Percentiles rank a stretch among this genome's conserved stretches.
Conservation (phyloP, 176 grass and related monocot species). For the Canna indica region DNA sequence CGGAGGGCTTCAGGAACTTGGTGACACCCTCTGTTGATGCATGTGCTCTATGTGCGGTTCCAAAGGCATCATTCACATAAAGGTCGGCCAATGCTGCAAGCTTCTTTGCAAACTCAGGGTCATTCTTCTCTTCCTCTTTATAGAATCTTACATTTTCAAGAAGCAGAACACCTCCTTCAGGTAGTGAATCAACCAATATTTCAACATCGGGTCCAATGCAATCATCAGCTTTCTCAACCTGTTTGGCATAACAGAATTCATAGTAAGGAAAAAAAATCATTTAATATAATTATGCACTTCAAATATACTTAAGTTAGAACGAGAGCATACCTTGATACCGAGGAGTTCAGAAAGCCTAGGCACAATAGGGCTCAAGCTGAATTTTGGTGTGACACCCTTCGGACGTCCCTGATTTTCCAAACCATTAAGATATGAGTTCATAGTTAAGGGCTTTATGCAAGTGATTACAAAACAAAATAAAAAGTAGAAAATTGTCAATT, state of each 20-base stretch:
- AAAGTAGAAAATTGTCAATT: neutral
- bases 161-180: conserved; percentile 51
- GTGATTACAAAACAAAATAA: neutral
- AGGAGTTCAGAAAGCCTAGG: conserved; percentile 60
- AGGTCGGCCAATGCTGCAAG: conserved; percentile 51
- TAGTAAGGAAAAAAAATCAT: neutral
- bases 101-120: conserved; percentile 65
- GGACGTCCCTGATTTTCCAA: conserved; percentile 52
- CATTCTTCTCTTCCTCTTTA: conserved; percentile 77
- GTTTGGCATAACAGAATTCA: neutral
- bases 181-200: conserved; percentile 31
- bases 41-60: conserved; percentile 69
- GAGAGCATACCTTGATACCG: conserved; percentile 37
- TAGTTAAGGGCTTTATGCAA: neutral
- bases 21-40: conserved; percentile 73
- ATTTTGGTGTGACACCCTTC: conserved; percentile 70
- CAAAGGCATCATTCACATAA: conserved; percentile 63
- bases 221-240: conserved; percentile 61
- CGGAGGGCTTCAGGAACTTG: conserved; percentile 58
- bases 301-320: neutral
- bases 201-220: conserved; percentile 58
- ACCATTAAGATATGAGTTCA: conserved; percentile 10
- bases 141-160: conserved; percentile 78
- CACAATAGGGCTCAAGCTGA: conserved; percentile 50
- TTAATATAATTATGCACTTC: conserved; percentile 1